A percentile compares a stretch with the other conserved stretches of the same genome.
phyloP scores from a whole-genome alignment of 2,329 filamentous ascomycete species.

The Ramularia collo-cygni region DNA sequence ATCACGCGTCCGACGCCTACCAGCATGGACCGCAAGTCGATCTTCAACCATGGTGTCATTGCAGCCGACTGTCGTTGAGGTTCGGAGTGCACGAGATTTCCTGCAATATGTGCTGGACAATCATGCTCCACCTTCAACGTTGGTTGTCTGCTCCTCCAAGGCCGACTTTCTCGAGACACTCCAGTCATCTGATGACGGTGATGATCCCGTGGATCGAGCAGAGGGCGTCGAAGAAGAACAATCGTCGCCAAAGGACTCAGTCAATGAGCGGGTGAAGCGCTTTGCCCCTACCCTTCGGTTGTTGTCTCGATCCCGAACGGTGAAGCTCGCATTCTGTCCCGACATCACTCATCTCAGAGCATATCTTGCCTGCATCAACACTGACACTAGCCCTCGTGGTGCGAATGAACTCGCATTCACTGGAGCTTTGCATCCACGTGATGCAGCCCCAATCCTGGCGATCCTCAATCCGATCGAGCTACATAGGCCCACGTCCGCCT shows the following conservation, averaged over 20 bases:
- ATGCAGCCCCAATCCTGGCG: slow-evolving; percentile 44
- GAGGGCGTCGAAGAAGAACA: too few relatives aligned
- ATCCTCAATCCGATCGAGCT: slow-evolving; percentile 59
- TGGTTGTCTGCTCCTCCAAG: slow-evolving; percentile 64
- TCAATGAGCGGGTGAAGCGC: neutral
- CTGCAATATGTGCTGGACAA: slow-evolving; percentile 57
- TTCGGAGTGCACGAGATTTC: slow-evolving; percentile 42
- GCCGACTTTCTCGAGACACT: slow-evolving; percentile 59
- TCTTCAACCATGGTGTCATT: slow-evolving; percentile 7
- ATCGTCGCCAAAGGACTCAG: neutral
- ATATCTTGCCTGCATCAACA: slow-evolving; percentile 47
- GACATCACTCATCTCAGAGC: slow-evolving; percentile 72
- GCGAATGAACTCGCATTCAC: slow-evolving; percentile 2
- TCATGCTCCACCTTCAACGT: slow-evolving; percentile 52
- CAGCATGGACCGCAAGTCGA: too few relatives aligned
- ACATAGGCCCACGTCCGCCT: slow-evolving; percentile 63
- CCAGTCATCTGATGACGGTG: neutral
- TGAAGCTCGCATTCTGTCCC: slow-evolving; percentile 65
- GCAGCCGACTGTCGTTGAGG: slow-evolving; percentile 34
- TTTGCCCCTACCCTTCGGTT: slow-evolving; percentile 56
- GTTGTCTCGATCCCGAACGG: slow-evolving; percentile 59
- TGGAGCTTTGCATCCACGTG: slow-evolving; percentile 7
- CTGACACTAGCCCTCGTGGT: slow-evolving; percentile 12
- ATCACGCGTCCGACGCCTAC: too few relatives aligned
- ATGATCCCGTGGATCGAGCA: slow-evolving; percentile 1